phyloP scores from a whole-genome alignment of 495 filamentous ascomycete species.

The Aspergillus affinis region DNA sequence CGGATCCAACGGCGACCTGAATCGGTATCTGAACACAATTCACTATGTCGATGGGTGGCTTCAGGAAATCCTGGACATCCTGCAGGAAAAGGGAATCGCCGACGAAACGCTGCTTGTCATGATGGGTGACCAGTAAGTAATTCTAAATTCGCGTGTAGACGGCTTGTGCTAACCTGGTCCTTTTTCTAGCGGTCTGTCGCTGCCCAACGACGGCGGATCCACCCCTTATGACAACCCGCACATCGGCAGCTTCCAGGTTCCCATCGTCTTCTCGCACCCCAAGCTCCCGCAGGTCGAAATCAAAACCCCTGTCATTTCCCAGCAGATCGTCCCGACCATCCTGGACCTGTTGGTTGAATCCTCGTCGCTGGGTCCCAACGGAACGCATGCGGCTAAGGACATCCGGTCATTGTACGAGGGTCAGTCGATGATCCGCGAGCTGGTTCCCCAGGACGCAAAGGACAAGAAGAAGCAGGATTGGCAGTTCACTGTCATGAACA shows the following conservation, averaged over 20 bases:
- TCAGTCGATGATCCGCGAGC: constrained; percentile 46
- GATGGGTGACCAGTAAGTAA: constrained; percentile 44
- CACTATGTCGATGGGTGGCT: constrained; percentile 48
- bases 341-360: constrained; percentile 50
- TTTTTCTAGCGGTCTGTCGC: constrained; percentile 35
- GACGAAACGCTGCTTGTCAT: constrained; percentile 51
- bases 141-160: background rate
- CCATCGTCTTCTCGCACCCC: constrained; percentile 50
- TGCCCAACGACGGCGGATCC: constrained; percentile 43
- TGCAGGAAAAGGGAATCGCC: constrained; percentile 48
- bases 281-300: constrained; percentile 43
- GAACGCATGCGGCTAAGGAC: constrained; percentile 35
- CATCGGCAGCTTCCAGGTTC: constrained; percentile 50
- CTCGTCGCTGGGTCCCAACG: constrained; percentile 33
- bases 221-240: constrained; percentile 53
- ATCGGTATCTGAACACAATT: constrained; percentile 43
- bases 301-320: constrained; percentile 41
- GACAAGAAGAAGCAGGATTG: constrained; percentile 37
- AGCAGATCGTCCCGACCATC: constrained; percentile 50
- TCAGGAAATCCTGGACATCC: constrained; percentile 40
- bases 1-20: constrained; percentile 34
- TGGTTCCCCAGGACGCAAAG: constrained; percentile 29
- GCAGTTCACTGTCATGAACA: constrained; percentile 54
- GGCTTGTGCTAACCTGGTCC: background rate
- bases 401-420: constrained; percentile 48